Percentiles rank a stretch among this genome's conserved stretches.
Conservation (phyloP, 495 filamentous ascomycete genomes). For the Penicillium flavigenum region DNA sequence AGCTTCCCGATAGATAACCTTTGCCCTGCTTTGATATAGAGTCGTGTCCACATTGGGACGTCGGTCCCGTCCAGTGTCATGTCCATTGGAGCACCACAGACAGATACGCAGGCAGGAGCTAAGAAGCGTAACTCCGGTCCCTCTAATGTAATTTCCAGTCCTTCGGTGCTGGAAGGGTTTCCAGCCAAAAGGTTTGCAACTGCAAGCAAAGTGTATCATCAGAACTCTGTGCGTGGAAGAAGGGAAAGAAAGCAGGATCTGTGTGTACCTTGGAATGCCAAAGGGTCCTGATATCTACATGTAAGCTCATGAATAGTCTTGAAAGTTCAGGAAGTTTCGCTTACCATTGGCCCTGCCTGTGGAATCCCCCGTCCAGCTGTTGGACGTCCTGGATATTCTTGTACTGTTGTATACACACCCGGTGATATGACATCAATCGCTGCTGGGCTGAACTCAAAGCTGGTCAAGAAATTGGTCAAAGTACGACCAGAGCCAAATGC, state of each 20-base stretch:
- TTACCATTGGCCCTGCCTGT: slow-evolving; percentile 50
- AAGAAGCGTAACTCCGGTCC: slow-evolving; percentile 59
- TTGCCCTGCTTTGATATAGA: slow-evolving; percentile 51
- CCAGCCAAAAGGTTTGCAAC: slow-evolving; percentile 60
- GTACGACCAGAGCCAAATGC: slow-evolving; percentile 50
- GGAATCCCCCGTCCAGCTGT: slow-evolving; percentile 51
- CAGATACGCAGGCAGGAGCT: slow-evolving; percentile 46
- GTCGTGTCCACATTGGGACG: slow-evolving; percentile 54
- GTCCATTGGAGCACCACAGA: slow-evolving; percentile 55
- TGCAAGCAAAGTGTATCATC: not conserved
- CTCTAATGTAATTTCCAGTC: slow-evolving; percentile 57
- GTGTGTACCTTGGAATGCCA: slow-evolving; percentile 38
- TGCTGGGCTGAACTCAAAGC: slow-evolving; percentile 48
- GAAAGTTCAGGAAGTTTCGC: not conserved
- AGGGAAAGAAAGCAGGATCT: not conserved
- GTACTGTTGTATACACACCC: slow-evolving; percentile 57
- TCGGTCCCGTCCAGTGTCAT: slow-evolving; percentile 46
- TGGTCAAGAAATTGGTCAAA: slow-evolving; percentile 52
- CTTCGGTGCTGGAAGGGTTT: slow-evolving; percentile 51
- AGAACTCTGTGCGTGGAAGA: not conserved
- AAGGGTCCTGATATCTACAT: slow-evolving; percentile 36
- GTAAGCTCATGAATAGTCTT: not conserved
- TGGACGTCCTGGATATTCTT: slow-evolving; percentile 58
- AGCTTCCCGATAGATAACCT: slow-evolving; percentile 55
- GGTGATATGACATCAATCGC: slow-evolving; percentile 58